Evolutionary conservation across 1,139 yeast genomes (phyloP).

Genomic region (Debaryomycetaceae sp.): DNA sequence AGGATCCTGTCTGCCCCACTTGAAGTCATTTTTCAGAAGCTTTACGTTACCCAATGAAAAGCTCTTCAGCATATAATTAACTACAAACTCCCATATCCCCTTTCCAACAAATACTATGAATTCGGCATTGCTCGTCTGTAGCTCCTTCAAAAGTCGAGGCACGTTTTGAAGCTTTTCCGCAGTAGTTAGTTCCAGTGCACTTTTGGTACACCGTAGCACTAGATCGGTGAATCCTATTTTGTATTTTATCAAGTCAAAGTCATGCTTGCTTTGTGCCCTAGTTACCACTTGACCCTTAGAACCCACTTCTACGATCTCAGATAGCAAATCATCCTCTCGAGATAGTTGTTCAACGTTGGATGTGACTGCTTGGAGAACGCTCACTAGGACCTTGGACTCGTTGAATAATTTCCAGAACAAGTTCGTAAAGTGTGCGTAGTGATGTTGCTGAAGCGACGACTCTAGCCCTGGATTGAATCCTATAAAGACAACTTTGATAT

Average conservation of each 20-base stretch:
- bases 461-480: constrained; percentile 76
- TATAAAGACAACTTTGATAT: constrained; percentile 49
- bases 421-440: constrained; percentile 72
- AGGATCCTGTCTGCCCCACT: constrained; percentile 51
- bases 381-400: constrained; percentile 44
- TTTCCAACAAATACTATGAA: constrained; percentile 65
- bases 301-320: constrained; percentile 5
- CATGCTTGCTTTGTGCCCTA: constrained; percentile 53
- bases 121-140: constrained; percentile 34
- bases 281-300: constrained; percentile 55
- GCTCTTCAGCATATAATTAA: constrained; percentile 23
- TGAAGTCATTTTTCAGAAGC: constrained; percentile 23
- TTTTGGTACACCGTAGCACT: constrained; percentile 60
- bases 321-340: constrained; percentile 10
- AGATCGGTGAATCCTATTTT: constrained; percentile 71
- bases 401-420: constrained; percentile 66
- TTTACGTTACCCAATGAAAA: constrained; percentile 11
- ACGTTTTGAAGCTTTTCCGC: constrained; percentile 57
- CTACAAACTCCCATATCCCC: constrained; percentile 72
- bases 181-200: constrained; percentile 51
- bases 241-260: constrained; percentile 42
- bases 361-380: constrained; percentile 11
- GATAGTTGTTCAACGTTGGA: constrained; percentile 4
- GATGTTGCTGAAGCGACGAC: constrained; percentile 63
- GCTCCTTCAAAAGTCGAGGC: constrained; percentile 47